A percentile compares a stretch with the other conserved stretches of the same genome.
Conservation (phyloP, 257 asterid species). For the Salvia miltiorrhiza region DNA sequence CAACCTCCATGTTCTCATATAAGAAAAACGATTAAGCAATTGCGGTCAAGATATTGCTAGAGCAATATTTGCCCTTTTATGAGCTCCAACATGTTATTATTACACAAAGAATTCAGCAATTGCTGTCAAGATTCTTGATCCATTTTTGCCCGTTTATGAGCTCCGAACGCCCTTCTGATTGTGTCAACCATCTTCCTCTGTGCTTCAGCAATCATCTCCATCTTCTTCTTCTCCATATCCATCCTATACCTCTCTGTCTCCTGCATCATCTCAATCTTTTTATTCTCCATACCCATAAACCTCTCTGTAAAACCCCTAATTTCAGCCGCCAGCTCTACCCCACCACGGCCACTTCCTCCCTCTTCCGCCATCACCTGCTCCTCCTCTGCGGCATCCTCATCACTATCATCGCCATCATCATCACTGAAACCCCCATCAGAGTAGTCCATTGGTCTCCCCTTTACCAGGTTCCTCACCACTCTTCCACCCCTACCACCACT, state of each 20-base stretch:
- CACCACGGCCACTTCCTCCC: conserved; percentile 35
- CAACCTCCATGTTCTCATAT: not conserved
- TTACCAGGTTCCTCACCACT: conserved; percentile 30
- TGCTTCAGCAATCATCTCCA: conserved; percentile 76
- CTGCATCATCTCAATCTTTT: conserved; percentile 78
- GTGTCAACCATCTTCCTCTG: conserved; percentile 69
- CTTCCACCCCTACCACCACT: conserved; percentile 24
- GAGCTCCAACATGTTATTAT: not conserved
- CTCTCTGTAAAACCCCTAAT: conserved; percentile 71
- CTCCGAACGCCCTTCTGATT: conserved; percentile 59
- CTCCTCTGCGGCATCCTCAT: conserved; percentile 21
- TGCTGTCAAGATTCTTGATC: conserved; percentile 37
- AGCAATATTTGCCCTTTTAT: not conserved
- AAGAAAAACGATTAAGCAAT: not conserved
- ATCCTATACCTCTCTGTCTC: conserved; percentile 56
- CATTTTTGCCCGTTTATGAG: conserved; percentile 52
- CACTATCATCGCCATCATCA: conserved; percentile 31
- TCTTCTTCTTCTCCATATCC: conserved; percentile 89
- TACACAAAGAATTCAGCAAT: not conserved
- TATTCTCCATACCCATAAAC: conserved; percentile 78
- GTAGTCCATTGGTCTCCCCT: conserved; percentile 34
- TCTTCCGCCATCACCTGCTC: conserved; percentile 25
- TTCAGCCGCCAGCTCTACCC: conserved; percentile 60
- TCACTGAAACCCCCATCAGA: conserved; percentile 32
- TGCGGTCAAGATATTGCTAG: not conserved